Evolutionary conservation across 2,329 filamentous ascomycete genomes (phyloP).

Genomic region (Colletotrichum tabaci): DNA sequence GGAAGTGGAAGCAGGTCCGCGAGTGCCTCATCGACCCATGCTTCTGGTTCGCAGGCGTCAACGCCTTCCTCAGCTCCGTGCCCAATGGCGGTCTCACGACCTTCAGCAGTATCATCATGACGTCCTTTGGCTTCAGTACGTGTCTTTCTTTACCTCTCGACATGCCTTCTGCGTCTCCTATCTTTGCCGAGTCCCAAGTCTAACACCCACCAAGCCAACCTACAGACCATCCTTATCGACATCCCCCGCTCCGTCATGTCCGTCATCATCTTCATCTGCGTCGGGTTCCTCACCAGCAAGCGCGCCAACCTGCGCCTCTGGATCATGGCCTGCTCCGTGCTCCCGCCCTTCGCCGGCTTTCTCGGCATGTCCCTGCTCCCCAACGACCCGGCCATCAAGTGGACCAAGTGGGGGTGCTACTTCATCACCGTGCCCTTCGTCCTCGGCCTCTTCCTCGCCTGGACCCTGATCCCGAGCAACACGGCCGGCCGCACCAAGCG

Average conservation of each 20-base stretch:
- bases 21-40: conserved; percentile 54
- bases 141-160: too few relatives aligned
- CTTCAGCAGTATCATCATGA: conserved; percentile 53
- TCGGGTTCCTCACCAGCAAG: conserved; percentile 52
- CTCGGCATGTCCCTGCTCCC: conserved; percentile 54
- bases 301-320: conserved; percentile 54
- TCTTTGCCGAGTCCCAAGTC: background rate
- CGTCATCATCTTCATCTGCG: conserved; percentile 53
- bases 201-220: conserved; percentile 47
- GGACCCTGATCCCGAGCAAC: conserved; percentile 57
- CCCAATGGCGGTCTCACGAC: conserved; percentile 56
- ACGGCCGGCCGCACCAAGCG: conserved; percentile 63
- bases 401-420: conserved; percentile 56
- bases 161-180: too few relatives aligned
- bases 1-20: conserved; percentile 55
- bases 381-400: conserved; percentile 53
- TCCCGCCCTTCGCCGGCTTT: conserved; percentile 55
- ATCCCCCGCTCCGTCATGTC: conserved; percentile 53
- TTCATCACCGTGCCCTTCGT: conserved; percentile 54
- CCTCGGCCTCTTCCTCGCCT: conserved; percentile 36
- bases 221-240: conserved; percentile 55
- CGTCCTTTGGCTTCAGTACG: conserved; percentile 54
- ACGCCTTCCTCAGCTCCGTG: conserved; percentile 54
- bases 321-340: conserved; percentile 55
- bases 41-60: conserved; percentile 56